These are phyloP conservation scores for Boletus huronensis DNA, from an alignment of 768 basidiomycete genomes.

Conservation along the genomic window DNA sequence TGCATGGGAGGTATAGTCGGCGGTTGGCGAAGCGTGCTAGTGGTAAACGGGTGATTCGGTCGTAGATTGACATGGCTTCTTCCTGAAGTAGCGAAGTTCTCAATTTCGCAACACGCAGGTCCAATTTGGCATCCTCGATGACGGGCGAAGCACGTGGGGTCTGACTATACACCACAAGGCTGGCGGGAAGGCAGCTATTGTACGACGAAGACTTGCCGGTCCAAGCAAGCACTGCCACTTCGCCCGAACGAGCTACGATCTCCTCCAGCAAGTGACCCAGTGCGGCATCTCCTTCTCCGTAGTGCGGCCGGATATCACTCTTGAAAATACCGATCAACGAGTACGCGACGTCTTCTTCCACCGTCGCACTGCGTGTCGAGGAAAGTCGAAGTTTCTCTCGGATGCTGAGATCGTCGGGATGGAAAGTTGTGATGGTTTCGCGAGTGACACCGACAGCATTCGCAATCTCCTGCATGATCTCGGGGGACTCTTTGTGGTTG, in stretches of 20 bases:
- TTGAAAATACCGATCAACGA: not conserved
- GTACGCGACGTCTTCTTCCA: conserved; percentile 7
- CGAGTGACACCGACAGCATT: conserved; percentile 4
- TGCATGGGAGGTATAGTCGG: not conserved
- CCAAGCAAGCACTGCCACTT: conserved; percentile 6
- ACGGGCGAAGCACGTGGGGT: not conserved
- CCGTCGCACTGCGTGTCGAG: not conserved
- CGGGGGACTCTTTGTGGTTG: not conserved
- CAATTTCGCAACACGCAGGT: not conserved
- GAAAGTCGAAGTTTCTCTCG: conserved; percentile 7
- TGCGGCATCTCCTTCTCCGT: conserved; percentile 2
- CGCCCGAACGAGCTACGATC: conserved; percentile 2
- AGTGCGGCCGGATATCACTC: conserved; percentile 6
- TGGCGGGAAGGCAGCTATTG: conserved; percentile 8
- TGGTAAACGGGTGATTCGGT: not conserved
- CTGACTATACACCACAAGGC: not conserved
- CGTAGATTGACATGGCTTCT: not conserved
- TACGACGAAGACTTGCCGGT: conserved; percentile 1
- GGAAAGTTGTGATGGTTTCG: not conserved
- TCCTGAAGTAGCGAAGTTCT: not conserved
- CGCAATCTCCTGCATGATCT: not conserved
- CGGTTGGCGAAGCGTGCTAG: not conserved
- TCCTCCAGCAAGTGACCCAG: conserved; percentile 7
- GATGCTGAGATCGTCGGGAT: not conserved
- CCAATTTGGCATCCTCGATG: not conserved